phyloP scores from a whole-genome alignment of 2,329 filamentous ascomycete genomes.

The Scleromitrula shiraiana region DNA sequence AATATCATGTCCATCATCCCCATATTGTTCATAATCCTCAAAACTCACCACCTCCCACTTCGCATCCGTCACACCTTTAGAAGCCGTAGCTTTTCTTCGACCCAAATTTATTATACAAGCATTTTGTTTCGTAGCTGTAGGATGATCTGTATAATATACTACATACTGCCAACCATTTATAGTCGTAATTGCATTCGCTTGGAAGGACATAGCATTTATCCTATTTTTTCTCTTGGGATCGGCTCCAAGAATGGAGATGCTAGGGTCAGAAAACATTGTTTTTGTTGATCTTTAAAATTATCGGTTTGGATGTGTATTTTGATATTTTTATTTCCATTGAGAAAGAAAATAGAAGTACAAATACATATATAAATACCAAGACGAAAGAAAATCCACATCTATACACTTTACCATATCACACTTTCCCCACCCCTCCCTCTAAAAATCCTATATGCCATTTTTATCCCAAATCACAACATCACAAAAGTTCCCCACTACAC shows the following conservation, averaged over 20 bases:
- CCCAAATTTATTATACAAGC: slow-evolving; percentile 16
- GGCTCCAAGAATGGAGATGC: slow-evolving; percentile 14
- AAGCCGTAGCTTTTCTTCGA: slow-evolving; percentile 4
- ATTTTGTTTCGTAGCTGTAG: neutral
- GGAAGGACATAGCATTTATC: slow-evolving; percentile 23
- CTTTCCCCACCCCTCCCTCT: too few relatives aligned
- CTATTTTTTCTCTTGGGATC: slow-evolving; percentile 18
- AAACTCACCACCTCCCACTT: slow-evolving; percentile 20
- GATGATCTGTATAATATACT: slow-evolving; percentile 17
- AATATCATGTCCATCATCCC: slow-evolving; percentile 23
- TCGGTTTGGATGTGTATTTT: too few relatives aligned
- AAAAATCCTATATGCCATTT: too few relatives aligned
- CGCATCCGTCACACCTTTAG: neutral
- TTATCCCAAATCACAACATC: too few relatives aligned
- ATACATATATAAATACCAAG: too few relatives aligned
- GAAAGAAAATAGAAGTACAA: too few relatives aligned
- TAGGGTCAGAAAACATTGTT: slow-evolving; percentile 12
- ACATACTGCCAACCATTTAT: slow-evolving; percentile 20
- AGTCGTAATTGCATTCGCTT: slow-evolving; percentile 22
- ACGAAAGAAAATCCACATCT: too few relatives aligned
- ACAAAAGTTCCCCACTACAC: too few relatives aligned
- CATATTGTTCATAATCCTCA: slow-evolving; percentile 18
- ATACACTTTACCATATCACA: too few relatives aligned
- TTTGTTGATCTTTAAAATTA: neutral
- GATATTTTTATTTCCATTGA: too few relatives aligned